phyloP scores from a whole-genome alignment of 768 basidiomycete genomes.

The Auricularia sp. region DNA sequence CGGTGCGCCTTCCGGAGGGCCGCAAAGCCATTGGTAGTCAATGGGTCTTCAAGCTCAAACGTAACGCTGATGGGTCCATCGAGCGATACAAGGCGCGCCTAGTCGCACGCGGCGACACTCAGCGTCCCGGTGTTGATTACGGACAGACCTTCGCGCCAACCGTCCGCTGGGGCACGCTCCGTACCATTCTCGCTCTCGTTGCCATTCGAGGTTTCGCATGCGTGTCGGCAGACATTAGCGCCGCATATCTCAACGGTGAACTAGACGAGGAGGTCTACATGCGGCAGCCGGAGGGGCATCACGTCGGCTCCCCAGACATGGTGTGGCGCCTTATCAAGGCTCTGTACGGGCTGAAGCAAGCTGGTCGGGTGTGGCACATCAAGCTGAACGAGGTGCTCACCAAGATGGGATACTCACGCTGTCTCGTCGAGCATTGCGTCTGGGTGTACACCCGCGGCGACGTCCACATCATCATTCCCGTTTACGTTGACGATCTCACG shows the following conservation, averaged over 20 bases:
- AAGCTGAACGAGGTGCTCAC: conserved; percentile 7
- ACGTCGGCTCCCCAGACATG: not conserved
- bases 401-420: conserved; percentile 2
- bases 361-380: conserved; percentile 26
- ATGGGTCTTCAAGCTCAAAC: conserved; percentile 19
- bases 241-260: conserved; percentile 11
- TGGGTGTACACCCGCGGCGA: conserved; percentile 17
- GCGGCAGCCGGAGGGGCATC: conserved; percentile 20
- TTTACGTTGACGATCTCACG: conserved; percentile 25
- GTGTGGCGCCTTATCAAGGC: conserved; percentile 19
- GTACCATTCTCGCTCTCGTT: conserved; percentile 17
- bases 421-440: conserved; percentile 8
- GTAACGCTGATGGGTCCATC: conserved; percentile 15
- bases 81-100: too few species aligned
- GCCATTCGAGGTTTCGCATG: conserved; percentile 5
- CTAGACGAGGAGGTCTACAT: conserved; percentile 16
- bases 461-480: conserved; percentile 19
- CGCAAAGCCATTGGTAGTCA: conserved; percentile 13
- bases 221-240: conserved; percentile 7
- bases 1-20: conserved; percentile 14
- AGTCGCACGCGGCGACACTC: conserved; percentile 29
- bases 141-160: conserved; percentile 24
- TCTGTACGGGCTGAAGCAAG: conserved; percentile 36
- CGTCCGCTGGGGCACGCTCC: conserved; percentile 15
- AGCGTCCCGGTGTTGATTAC: conserved; percentile 26